Conservation (phyloP, 495 filamentous ascomycete species). For the Trichoderma orchidacearum region DNA sequence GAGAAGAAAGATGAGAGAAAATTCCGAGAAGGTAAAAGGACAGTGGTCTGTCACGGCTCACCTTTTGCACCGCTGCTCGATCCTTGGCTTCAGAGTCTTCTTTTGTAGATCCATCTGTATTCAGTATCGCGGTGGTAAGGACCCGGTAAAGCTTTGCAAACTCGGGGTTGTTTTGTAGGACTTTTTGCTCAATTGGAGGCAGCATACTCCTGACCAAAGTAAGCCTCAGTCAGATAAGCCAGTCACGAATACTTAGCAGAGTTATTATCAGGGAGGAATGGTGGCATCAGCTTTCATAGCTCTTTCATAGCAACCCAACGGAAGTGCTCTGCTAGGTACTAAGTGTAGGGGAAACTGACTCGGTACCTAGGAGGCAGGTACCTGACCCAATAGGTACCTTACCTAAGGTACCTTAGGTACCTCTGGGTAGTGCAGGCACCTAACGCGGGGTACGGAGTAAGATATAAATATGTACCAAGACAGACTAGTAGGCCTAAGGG, state of each 20-base stretch:
- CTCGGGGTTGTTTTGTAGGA: conserved; percentile 48
- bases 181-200: conserved; percentile 46
- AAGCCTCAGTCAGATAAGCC: background rate
- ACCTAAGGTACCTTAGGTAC: too few species aligned
- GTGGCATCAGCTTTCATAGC: too few species aligned
- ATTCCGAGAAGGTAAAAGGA: background rate
- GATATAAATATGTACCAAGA: too few species aligned
- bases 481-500: background rate
- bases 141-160: conserved; percentile 51
- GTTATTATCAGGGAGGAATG: too few species aligned
- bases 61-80: conserved; percentile 37
- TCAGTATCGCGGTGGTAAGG: conserved; percentile 42
- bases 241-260: too few species aligned
- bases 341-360: too few species aligned
- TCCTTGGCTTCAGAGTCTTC: conserved; percentile 37
- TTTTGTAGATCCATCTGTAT: conserved; percentile 48
- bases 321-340: too few species aligned
- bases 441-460: too few species aligned
- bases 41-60: conserved; percentile 13
- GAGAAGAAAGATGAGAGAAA: background rate
- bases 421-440: too few species aligned
- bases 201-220: conserved; percentile 34
- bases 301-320: too few species aligned
- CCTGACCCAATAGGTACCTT: too few species aligned
- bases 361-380: too few species aligned